These are phyloP conservation scores for Magnolia changhungtana DNA, from an alignment of 164 flowering plant genomes.

Conservation along the genomic window DNA sequence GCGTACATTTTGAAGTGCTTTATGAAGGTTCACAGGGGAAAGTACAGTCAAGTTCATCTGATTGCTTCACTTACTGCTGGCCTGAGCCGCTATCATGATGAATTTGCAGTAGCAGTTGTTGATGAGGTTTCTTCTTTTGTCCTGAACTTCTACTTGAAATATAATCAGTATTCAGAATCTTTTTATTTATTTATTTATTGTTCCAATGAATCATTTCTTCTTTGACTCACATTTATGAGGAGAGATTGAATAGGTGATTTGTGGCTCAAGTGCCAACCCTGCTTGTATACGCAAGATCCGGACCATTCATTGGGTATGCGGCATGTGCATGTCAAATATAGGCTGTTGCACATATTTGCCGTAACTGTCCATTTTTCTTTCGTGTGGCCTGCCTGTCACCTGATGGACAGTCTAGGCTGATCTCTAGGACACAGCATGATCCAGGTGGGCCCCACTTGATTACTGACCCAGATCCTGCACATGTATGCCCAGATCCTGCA, in stretches of 20 bases:
- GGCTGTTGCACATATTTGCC: not conserved
- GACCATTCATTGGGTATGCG: not conserved
- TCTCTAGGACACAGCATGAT: not conserved
- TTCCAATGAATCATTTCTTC: too few species aligned
- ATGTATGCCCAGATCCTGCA: not conserved
- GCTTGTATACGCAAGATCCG: not conserved
- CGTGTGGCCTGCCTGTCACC: not conserved
- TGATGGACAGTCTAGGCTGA: not conserved
- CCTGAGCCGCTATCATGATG: constrained; percentile 95
- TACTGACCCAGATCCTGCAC: not conserved
- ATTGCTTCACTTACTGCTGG: constrained; percentile 96
- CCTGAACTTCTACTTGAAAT: not conserved
- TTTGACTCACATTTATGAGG: too few species aligned
- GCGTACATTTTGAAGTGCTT: constrained; percentile 81
- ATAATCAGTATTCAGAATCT: not conserved
- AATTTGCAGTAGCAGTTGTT: constrained; percentile 92
- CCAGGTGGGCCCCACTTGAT: not conserved
- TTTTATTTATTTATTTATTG: not conserved
- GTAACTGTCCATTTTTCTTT: not conserved
- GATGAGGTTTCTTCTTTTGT: constrained; percentile 69
- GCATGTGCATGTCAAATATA: not conserved
- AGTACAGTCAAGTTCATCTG: constrained; percentile 92
- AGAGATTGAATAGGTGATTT: not conserved
- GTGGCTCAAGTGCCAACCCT: not conserved
- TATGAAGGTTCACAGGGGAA: constrained; percentile 93